A percentile compares a stretch with the other conserved stretches of the same genome.
These are phyloP conservation scores for Verticillium tricorpus DNA, from an alignment of 2,329 filamentous ascomycete genomes.

Conservation along the genomic window DNA sequence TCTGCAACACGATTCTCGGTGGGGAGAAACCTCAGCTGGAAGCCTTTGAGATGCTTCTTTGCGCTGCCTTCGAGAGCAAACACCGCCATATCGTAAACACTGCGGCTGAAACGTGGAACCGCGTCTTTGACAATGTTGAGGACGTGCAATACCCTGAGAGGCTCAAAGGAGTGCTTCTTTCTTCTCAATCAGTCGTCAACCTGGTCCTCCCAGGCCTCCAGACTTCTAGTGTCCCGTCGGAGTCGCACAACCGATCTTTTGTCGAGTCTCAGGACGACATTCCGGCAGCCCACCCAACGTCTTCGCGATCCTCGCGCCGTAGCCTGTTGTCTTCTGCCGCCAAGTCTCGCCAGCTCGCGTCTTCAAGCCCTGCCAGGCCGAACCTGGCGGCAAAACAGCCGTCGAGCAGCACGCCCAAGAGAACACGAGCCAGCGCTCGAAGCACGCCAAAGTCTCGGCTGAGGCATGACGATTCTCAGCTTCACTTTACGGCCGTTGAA, in stretches of 20 bases:
- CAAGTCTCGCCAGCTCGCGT: conserved; percentile 9
- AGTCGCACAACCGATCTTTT: conserved; percentile 35
- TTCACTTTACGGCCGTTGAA: conserved; percentile 68
- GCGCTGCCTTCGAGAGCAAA: conserved; percentile 53
- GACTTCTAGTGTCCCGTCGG: conserved; percentile 29
- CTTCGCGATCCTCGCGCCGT: conserved; percentile 14
- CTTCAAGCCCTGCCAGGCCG: conserved; percentile 14
- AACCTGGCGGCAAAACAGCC: conserved; percentile 21
- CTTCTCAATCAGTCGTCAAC: conserved; percentile 50
- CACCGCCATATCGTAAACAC: conserved; percentile 49
- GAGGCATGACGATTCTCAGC: conserved; percentile 77
- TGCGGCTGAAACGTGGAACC: conserved; percentile 60
- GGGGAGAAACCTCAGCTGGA: conserved; percentile 39
- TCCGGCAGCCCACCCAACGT: conserved; percentile 14
- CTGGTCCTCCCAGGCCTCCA: conserved; percentile 41
- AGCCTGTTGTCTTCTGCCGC: conserved; percentile 7
- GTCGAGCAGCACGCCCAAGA: conserved; percentile 17
- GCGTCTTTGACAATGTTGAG: conserved; percentile 57
- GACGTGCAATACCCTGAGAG: conserved; percentile 59
- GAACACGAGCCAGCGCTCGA: conserved; percentile 3
- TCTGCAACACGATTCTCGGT: conserved; percentile 35
- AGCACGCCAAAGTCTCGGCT: conserved; percentile 42
- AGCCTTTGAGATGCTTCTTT: conserved; percentile 50
- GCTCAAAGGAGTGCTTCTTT: conserved; percentile 58
- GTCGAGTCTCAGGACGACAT: conserved; percentile 46